A percentile compares a stretch with the other conserved stretches of the same genome.
These are phyloP conservation scores for Heterobasidion parviporum DNA, from an alignment of 1,284 basidiomycete species.

Conservation along the genomic window DNA sequence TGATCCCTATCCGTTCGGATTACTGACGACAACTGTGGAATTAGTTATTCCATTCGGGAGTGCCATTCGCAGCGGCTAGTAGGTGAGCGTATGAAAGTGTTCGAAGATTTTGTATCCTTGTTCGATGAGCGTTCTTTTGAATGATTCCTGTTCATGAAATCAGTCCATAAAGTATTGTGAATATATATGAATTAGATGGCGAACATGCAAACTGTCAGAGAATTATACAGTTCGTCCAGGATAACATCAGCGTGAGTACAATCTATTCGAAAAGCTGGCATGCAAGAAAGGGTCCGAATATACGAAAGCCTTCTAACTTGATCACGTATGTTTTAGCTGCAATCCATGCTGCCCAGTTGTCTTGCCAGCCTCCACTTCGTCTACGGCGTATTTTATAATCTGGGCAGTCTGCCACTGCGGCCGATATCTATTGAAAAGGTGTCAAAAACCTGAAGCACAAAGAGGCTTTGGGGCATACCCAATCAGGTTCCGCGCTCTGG, in stretches of 20 bases:
- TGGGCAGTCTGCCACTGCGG: conserved; percentile 24
- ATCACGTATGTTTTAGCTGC: conserved; percentile 6
- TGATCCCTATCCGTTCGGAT: neutral
- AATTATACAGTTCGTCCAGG: neutral
- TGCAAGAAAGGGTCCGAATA: too few species aligned
- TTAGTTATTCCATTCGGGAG: conserved; percentile 27
- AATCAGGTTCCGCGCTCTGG: conserved; percentile 23
- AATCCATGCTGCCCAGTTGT: conserved; percentile 8
- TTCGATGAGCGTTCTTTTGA: conserved; percentile 22
- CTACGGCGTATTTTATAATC: conserved; percentile 22
- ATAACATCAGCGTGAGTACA: too few species aligned
- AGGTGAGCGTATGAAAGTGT: conserved; percentile 33
- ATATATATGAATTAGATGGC: neutral
- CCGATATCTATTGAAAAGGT: conserved; percentile 16
- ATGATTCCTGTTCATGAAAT: conserved; percentile 1
- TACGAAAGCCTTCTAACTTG: too few species aligned
- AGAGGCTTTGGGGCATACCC: conserved; percentile 14
- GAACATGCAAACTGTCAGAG: neutral
- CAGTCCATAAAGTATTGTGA: neutral
- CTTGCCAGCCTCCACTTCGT: conserved; percentile 20
- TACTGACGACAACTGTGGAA: neutral
- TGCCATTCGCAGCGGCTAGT: conserved; percentile 23
- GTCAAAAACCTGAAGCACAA: neutral
- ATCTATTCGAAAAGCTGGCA: too few species aligned
- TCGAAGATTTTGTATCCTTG: conserved; percentile 32